Evolutionary conservation across 2,329 filamentous ascomycete genomes (phyloP).

Genomic region (Sporothrix luriei): DNA sequence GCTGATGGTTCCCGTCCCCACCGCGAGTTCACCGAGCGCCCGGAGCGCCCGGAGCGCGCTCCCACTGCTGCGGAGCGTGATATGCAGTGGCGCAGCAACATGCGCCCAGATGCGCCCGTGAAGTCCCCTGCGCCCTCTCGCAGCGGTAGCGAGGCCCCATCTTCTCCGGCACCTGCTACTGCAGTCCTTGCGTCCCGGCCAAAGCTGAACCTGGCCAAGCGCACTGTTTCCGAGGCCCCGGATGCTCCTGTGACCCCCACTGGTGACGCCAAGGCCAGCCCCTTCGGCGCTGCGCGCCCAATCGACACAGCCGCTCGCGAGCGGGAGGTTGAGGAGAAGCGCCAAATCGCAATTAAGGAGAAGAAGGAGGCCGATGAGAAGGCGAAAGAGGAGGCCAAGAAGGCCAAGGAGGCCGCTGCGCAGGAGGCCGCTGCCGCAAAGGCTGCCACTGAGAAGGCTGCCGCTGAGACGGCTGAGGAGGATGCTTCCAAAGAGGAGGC

Average conservation of each 20-base stretch:
- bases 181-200: conserved; percentile 65
- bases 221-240: conserved; percentile 77
- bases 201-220: conserved; percentile 84
- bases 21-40: conserved; percentile 72
- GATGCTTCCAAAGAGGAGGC: neutral
- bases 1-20: conserved; percentile 73
- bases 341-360: conserved; percentile 70
- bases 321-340: conserved; percentile 87
- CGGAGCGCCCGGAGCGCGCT: conserved; percentile 60
- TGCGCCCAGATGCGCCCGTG: conserved; percentile 75
- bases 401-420: conserved; percentile 66
- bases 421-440: conserved; percentile 46
- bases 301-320: conserved; percentile 92
- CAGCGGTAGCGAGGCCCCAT: conserved; percentile 74
- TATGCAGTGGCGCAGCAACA: conserved; percentile 87
- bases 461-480: too few species aligned
- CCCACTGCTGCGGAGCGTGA: conserved; percentile 91
- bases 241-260: conserved; percentile 55
- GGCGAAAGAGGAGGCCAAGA: conserved; percentile 71
- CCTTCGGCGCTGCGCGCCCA: conserved; percentile 89
- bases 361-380: conserved; percentile 89
- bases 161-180: conserved; percentile 63
- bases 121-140: conserved; percentile 68
- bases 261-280: conserved; percentile 79
- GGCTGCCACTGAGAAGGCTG: conserved; percentile 41